Percentiles rank a stretch among this genome's conserved stretches.
Evolutionary conservation across 441 rosid species (phyloP).

Genomic region (Melastoma candidum): DNA sequence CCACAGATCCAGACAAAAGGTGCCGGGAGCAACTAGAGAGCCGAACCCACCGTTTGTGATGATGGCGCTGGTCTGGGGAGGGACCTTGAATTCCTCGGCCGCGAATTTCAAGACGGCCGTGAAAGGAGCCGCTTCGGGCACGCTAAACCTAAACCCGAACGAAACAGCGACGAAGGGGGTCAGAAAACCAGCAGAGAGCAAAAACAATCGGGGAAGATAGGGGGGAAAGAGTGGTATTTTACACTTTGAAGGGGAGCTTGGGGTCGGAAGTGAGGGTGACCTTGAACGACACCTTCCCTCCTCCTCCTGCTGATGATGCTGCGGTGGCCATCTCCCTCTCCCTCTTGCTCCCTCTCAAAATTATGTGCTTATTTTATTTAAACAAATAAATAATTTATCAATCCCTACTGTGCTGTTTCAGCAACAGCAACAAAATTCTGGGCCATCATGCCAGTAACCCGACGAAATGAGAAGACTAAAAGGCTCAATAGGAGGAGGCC

Average conservation of each 20-base stretch:
- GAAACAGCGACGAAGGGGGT: neutral
- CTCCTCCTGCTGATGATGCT: slow-evolving; percentile 23
- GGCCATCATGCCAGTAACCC: too few relatives aligned
- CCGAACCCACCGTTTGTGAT: slow-evolving; percentile 63
- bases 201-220: neutral
- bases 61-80: slow-evolving; percentile 97
- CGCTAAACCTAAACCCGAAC: slow-evolving; percentile 56
- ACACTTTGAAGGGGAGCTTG: slow-evolving; percentile 97
- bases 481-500: too few relatives aligned
- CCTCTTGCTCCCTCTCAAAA: too few relatives aligned
- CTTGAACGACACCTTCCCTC: slow-evolving; percentile 86
- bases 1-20: neutral
- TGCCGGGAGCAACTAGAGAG: neutral
- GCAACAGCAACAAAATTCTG: too few relatives aligned
- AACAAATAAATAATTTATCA: too few relatives aligned
- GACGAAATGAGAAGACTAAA: too few relatives aligned
- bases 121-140: slow-evolving; percentile 92
- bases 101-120: slow-evolving; percentile 90
- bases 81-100: slow-evolving; percentile 94
- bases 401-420: too few relatives aligned
- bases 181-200: neutral
- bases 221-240: neutral
- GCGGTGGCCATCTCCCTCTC: slow-evolving; percentile 4
- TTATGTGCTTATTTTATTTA: too few relatives aligned
- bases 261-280: slow-evolving; percentile 94